Base-by-base conservation (phyloP, 2,329 filamentous ascomycete species). In the Curvularia sp. region DNA sequence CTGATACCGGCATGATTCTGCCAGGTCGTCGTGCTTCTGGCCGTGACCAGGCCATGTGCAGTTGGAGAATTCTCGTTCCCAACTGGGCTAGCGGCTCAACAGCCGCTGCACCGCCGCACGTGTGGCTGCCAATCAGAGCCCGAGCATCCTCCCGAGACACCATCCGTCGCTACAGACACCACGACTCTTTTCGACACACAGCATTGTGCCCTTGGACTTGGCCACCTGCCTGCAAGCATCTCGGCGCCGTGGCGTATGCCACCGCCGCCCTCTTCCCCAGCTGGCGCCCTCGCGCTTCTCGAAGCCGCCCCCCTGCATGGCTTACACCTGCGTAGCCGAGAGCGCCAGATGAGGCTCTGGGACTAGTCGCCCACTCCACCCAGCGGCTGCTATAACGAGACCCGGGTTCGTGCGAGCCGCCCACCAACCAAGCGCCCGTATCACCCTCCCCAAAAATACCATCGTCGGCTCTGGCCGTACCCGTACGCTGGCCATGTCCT, bases 31-130 rank as follows among this genome's bases (percentile, higher is more conserved):
- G 10, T 15, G 10, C 5, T 33, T 33, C 10, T 33, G 31, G 31
- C 50, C 58, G 57, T 53, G 53, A 38, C 62, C 55, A 57, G 41
- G 31, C 43, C 42, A 15, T 35, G 7, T 35, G 31, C 31, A 15
- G 31, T 35, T 35, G 10, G 15, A 38, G 3, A 38, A n/a, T 4
- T 42, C 20, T 13, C 8, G 5, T 22, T 24, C 39, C 39, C 12
- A 24, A 22, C 12, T 2, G 5, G 24, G 41, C 13, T 22, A 43
- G 41, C 24, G 18, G 28, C 39, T 62, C 69, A 67, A 53, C 64
- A 72, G 63, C 68, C 70, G 68, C 69, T 69, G 69, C 71, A 72
- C 70, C 66, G 71, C 71, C 71, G 70, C 70, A 58, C 28, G 51
- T 54, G 22, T 53, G 10, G 28, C 46, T 5, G 49, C 60, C 64